phyloP scores from a whole-genome alignment of 306 rosid species.

The Quillaja saponaria region DNA sequence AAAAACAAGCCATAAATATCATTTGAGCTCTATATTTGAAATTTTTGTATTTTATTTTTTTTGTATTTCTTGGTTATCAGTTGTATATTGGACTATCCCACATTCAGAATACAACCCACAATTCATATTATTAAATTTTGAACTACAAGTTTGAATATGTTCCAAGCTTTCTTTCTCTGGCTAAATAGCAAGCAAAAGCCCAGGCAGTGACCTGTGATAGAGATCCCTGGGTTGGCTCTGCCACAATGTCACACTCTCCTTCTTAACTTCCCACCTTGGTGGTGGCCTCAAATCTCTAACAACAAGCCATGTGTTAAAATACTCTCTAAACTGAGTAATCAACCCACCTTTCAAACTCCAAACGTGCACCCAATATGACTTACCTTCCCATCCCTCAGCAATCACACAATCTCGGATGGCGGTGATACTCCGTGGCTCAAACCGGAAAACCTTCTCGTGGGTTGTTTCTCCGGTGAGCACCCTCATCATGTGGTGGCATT shows the following conservation, averaged over 20 bases:
- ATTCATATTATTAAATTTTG: too few relatives aligned
- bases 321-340: conserved; percentile 76
- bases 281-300: conserved; percentile 68
- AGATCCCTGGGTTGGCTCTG: conserved; percentile 86
- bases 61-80: too few relatives aligned
- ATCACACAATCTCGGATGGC: conserved; percentile 60
- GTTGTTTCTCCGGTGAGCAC: conserved; percentile 70
- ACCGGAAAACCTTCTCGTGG: conserved; percentile 49
- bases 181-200: conserved; percentile 73
- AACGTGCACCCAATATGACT: conserved; percentile 87
- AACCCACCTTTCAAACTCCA: conserved; percentile 74
- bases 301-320: conserved; percentile 89
- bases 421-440: conserved; percentile 66
- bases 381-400: conserved; percentile 88
- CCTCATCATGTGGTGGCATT: conserved; percentile 89
- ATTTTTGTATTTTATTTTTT: too few relatives aligned
- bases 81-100: too few relatives aligned
- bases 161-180: background rate
- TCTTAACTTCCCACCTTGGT: conserved; percentile 39
- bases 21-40: too few relatives aligned
- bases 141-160: too few relatives aligned
- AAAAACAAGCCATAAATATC: too few relatives aligned
- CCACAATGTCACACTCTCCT: conserved; percentile 60
- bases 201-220: conserved; percentile 62
- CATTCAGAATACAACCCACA: too few relatives aligned